Conservation (phyloP, 2,329 filamentous ascomycete species). For the Cryoendolithus antarcticus region DNA sequence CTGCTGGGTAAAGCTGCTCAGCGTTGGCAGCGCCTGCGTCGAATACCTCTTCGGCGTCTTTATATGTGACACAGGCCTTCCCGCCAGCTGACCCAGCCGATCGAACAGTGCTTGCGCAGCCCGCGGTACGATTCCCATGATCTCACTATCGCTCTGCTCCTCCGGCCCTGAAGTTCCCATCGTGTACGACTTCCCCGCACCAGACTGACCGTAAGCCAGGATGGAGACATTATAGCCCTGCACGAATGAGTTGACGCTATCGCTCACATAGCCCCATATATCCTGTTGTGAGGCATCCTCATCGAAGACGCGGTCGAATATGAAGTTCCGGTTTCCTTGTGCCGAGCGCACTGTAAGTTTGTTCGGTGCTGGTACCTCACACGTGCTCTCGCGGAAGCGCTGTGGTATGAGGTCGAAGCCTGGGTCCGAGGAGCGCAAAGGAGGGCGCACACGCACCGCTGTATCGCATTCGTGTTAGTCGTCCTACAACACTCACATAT, state of each 20-base stretch:
- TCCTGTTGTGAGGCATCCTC: constrained; percentile 76
- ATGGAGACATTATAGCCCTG: constrained; percentile 98
- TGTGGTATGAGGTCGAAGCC: constrained; percentile 92
- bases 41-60: constrained; percentile 72
- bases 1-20: constrained; percentile 18
- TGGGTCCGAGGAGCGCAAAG: constrained; percentile 70
- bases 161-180: constrained; percentile 88
- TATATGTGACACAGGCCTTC: constrained; percentile 50
- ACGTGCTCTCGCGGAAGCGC: constrained; percentile 84
- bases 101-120: constrained; percentile 82
- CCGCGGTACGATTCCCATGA: constrained; percentile 83
- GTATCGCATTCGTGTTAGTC: constrained; percentile 12
- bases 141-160: constrained; percentile 36
- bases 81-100: constrained; percentile 60
- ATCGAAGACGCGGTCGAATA: constrained; percentile 90
- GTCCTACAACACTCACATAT: constrained; percentile 2
- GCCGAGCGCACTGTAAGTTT: constrained; percentile 80
- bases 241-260: constrained; percentile 79
- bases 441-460: constrained; percentile 89
- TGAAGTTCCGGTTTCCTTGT: constrained; percentile 85
- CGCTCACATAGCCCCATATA: constrained; percentile 84
- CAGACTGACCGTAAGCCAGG: constrained; percentile 92
- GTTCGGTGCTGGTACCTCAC: constrained; percentile 76
- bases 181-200: constrained; percentile 94
- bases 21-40: constrained; percentile 38